Conservation (phyloP, 1,284 basidiomycete species). For the Pterulicium gracile region DNA sequence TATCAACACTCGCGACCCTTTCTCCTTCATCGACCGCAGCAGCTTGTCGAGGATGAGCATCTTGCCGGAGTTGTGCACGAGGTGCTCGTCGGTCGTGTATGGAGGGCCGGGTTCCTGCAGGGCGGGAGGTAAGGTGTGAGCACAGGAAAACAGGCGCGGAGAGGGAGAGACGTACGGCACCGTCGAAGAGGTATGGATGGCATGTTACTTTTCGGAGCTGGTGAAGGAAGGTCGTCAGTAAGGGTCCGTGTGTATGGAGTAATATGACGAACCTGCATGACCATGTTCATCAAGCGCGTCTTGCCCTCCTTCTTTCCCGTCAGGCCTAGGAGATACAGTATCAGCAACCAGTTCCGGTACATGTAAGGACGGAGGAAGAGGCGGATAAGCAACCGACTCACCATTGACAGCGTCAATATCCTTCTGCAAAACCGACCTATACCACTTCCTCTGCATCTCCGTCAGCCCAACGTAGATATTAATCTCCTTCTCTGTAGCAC, state of each 20-base stretch:
- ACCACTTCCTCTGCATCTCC: slow-evolving; percentile 99
- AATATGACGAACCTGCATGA: slow-evolving; percentile 79
- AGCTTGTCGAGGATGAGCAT: slow-evolving; percentile 98
- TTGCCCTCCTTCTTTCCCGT: slow-evolving; percentile 99
- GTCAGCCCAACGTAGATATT: slow-evolving; percentile 98
- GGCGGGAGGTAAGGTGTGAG: neutral
- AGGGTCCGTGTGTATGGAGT: neutral
- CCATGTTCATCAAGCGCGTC: slow-evolving; percentile 96
- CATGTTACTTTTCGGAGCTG: slow-evolving; percentile 76
- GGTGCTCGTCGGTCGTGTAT: slow-evolving; percentile 96
- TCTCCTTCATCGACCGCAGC: slow-evolving; percentile 78
- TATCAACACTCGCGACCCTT: slow-evolving; percentile 92
- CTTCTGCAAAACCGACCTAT: slow-evolving; percentile 91
- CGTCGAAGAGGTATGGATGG: slow-evolving; percentile 81
- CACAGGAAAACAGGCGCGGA: neutral
- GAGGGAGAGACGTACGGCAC: slow-evolving; percentile 46
- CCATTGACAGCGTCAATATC: slow-evolving; percentile 99
- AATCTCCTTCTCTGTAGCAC: slow-evolving; percentile 83
- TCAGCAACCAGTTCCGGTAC: neutral
- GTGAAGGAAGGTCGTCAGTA: slow-evolving; percentile 3
- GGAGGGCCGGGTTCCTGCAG: slow-evolving; percentile 89
- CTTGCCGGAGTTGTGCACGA: slow-evolving; percentile 92
- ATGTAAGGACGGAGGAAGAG: neutral
- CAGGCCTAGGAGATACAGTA: slow-evolving; percentile 35
- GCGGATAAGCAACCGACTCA: slow-evolving; percentile 14